A percentile compares a stretch with the other conserved stretches of the same genome.
phyloP scores from a whole-genome alignment of 1,139 yeast species.

The Pneumocystis murina region DNA sequence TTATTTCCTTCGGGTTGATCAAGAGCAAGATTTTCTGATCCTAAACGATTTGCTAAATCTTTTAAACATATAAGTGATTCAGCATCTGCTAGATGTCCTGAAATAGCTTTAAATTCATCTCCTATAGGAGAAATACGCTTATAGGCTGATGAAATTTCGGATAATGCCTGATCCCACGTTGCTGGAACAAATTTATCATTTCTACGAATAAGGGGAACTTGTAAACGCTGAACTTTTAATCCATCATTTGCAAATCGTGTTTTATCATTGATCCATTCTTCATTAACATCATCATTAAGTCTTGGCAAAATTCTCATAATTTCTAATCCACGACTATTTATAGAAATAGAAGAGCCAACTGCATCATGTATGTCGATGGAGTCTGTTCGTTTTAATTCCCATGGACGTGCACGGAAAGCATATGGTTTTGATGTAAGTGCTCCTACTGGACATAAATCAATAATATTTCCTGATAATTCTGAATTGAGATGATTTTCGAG shows the following conservation, averaged over 20 bases:
- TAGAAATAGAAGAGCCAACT: constrained; percentile 67
- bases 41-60: constrained; percentile 61
- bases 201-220: constrained; percentile 61
- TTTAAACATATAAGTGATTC: constrained; percentile 72
- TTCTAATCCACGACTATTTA: constrained; percentile 76
- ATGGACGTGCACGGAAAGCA: constrained; percentile 82
- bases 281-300: constrained; percentile 72
- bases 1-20: constrained; percentile 44
- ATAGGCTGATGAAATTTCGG: constrained; percentile 53
- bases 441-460: constrained; percentile 86
- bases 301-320: constrained; percentile 82
- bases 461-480: constrained; percentile 75
- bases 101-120: constrained; percentile 64
- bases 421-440: constrained; percentile 83
- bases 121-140: constrained; percentile 44
- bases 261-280: constrained; percentile 87
- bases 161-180: constrained; percentile 78
- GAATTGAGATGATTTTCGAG: constrained; percentile 73
- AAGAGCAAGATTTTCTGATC: constrained; percentile 67
- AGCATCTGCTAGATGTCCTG: constrained; percentile 72
- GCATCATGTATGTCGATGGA: constrained; percentile 78
- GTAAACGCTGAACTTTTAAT: constrained; percentile 70
- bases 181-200: constrained; percentile 61
- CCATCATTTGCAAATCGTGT: constrained; percentile 80
- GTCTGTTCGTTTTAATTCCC: constrained; percentile 87